phyloP scores from a whole-genome alignment of 345 rosid genomes.

The Hirschfeldia incana region DNA sequence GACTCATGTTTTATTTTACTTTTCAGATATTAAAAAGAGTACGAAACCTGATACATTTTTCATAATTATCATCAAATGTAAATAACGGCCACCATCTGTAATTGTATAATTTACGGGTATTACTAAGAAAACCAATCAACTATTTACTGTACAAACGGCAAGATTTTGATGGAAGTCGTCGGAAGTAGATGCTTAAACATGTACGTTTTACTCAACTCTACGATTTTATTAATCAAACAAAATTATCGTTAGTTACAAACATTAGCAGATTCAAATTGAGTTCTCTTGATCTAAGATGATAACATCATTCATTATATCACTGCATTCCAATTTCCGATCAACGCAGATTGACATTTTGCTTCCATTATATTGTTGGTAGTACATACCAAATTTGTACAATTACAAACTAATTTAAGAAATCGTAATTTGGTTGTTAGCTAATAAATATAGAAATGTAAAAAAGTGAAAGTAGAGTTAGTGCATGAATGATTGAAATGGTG shows the following conservation, averaged over 20 bases:
- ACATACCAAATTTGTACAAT: conserved; percentile 1
- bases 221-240: no score
- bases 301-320: neutral
- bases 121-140: neutral
- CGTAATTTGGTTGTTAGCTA: conserved; percentile 21
- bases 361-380: conserved; percentile 1
- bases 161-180: neutral
- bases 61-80: neutral
- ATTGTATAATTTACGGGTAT: neutral
- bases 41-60: neutral
- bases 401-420: conserved; percentile 18
- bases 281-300: neutral
- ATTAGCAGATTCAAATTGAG: neutral
- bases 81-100: neutral
- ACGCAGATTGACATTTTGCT: neutral
- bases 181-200: neutral
- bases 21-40: neutral
- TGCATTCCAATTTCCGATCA: neutral
- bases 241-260: neutral
- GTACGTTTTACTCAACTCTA: neutral
- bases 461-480: neutral
- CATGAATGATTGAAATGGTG: conserved; percentile 37
- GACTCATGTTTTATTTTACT: neutral
- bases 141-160: neutral
- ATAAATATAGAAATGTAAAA: conserved; percentile 9